These are phyloP conservation scores for Rubus idaeus DNA, from an alignment of 306 rosid species.

Conservation along the genomic window DNA sequence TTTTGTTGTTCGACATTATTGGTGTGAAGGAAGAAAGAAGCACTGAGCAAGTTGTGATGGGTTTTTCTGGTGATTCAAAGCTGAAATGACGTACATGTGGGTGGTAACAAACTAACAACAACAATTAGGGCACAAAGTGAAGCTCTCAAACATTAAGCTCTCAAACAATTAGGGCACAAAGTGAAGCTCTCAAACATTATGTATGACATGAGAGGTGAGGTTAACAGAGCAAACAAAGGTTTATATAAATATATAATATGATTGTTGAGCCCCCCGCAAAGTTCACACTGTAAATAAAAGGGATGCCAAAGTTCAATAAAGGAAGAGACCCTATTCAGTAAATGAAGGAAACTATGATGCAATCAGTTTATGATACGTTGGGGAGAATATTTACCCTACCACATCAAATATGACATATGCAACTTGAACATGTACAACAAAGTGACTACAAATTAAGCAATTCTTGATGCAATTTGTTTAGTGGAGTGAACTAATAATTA, in stretches of 20 bases:
- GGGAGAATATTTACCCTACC: constrained; percentile 9
- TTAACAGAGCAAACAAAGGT: constrained; percentile 22
- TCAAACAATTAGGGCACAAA: constrained; percentile 34
- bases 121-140: constrained; percentile 32
- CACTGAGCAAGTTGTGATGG: constrained; percentile 36
- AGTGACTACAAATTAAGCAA: constrained; percentile 23
- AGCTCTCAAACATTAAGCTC: constrained; percentile 33
- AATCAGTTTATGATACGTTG: constrained; percentile 14
- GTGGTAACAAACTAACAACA: constrained; percentile 25
- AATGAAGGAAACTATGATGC: neutral
- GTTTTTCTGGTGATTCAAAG: constrained; percentile 25
- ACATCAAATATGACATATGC: constrained; percentile 24
- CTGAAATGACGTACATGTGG: constrained; percentile 33
- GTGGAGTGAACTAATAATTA: constrained; percentile 31
- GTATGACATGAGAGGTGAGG: constrained; percentile 17
- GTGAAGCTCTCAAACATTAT: constrained; percentile 25
- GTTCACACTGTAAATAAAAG: constrained; percentile 8
- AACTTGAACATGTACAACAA: constrained; percentile 20
- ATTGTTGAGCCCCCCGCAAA: constrained; percentile 25
- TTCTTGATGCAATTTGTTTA: constrained; percentile 23
- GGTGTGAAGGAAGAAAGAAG: constrained; percentile 36
- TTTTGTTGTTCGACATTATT: constrained; percentile 35
- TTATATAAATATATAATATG: neutral
- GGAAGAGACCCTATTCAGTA: neutral
- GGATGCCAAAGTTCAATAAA: constrained; percentile 6